Evolutionary conservation across 2,329 filamentous ascomycete genomes (phyloP).

Genomic region (Colletotrichum agaves): DNA sequence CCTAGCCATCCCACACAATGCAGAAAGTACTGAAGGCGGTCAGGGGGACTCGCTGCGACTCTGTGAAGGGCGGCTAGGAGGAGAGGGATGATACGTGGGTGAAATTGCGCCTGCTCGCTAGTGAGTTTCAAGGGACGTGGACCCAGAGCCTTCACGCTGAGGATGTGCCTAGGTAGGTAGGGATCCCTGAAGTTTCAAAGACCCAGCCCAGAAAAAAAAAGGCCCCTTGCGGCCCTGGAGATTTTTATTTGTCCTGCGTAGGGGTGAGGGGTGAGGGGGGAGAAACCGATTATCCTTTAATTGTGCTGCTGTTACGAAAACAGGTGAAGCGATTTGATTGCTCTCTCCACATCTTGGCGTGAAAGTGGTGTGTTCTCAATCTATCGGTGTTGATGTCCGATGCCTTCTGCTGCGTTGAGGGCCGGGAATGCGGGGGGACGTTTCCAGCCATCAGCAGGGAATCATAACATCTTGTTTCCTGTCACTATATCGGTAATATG

Average conservation of each 20-base stretch:
- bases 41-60: not conserved
- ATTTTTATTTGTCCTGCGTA: not conserved
- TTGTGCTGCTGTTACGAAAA: conserved; percentile 37
- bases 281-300: conserved; percentile 34
- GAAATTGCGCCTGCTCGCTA: conserved; percentile 61
- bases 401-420: not conserved
- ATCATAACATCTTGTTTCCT: conserved; percentile 1
- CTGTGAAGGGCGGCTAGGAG: conserved; percentile 27
- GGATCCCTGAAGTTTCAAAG: conserved; percentile 18
- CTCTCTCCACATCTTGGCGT: conserved; percentile 32
- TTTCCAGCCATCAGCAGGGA: too few species aligned
- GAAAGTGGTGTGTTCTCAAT: conserved; percentile 20
- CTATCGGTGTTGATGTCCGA: not conserved
- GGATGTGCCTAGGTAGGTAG: not conserved
- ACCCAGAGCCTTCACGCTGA: conserved; percentile 37
- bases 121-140: conserved; percentile 64
- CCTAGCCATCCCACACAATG: not conserved
- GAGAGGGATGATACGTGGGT: conserved; percentile 57
- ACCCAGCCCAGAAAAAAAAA: not conserved
- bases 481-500: conserved; percentile 3
- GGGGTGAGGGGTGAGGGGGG: not conserved
- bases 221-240: not conserved
- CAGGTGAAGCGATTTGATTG: conserved; percentile 36
- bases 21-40: not conserved
- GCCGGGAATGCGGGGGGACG: not conserved